Conservation (phyloP, 495 filamentous ascomycete genomes). For the Elaphomyces granulatus region DNA sequence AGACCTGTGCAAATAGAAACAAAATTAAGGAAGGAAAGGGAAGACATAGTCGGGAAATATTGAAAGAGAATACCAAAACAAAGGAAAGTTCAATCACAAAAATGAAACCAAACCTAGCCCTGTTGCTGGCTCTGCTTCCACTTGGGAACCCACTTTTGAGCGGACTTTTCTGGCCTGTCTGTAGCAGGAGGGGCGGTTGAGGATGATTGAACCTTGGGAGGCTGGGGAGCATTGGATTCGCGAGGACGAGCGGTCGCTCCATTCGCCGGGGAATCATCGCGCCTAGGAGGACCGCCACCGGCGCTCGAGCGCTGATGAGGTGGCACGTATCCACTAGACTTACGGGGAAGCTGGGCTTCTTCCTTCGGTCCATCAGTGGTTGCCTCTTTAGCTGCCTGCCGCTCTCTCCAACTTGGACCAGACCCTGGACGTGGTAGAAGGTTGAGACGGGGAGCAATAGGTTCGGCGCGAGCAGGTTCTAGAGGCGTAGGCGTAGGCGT, state of each 20-base stretch:
- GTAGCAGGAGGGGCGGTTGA: constrained; percentile 16
- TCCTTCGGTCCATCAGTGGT: constrained; percentile 18
- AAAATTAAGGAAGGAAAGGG: neutral
- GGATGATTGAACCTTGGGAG: constrained; percentile 5
- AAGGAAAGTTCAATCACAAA: constrained; percentile 2
- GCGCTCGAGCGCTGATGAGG: constrained; percentile 32
- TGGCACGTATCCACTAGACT: constrained; percentile 35
- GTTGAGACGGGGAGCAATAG: constrained; percentile 50
- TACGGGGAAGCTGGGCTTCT: constrained; percentile 21
- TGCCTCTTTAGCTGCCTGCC: constrained; percentile 49
- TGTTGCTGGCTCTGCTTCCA: constrained; percentile 28
- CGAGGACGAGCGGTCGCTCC: constrained; percentile 18
- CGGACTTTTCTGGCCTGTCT: constrained; percentile 24
- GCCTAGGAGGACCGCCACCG: constrained; percentile 13
- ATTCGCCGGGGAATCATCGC: constrained; percentile 17
- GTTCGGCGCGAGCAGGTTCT: constrained; percentile 29
- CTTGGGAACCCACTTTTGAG: constrained; percentile 30
- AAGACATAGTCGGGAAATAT: neutral
- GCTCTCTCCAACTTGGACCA: constrained; percentile 72
- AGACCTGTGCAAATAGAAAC: no score
- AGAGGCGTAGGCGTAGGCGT: constrained; percentile 16
- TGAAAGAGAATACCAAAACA: neutral
- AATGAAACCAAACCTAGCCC: neutral
- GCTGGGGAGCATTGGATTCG: constrained; percentile 19
- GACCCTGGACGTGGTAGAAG: constrained; percentile 40